A percentile compares a stretch with the other conserved stretches of the same genome.
Evolutionary conservation across 805 yeast genomes (phyloP).

Genomic region (Metschnikowia bowlesiae): DNA sequence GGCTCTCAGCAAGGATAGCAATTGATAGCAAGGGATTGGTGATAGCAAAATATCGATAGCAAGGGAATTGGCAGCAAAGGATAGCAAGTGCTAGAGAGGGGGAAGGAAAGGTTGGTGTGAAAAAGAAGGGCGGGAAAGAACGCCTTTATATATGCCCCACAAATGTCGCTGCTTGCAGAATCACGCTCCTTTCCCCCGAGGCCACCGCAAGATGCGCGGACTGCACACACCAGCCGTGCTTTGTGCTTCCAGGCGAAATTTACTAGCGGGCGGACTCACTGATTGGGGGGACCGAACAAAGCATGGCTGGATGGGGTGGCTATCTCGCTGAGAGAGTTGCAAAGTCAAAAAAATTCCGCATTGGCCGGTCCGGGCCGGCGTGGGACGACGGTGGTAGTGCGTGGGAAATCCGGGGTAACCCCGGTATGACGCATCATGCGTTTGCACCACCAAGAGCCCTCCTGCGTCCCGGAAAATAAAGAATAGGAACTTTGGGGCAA

Average conservation of each 20-base stretch:
- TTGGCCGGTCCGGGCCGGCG: too few species aligned
- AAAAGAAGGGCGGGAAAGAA: background rate
- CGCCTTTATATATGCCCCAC: slow-evolving; percentile 3
- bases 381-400: background rate
- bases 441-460: too few species aligned
- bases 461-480: background rate
- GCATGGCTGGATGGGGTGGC: too few species aligned
- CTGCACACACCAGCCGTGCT: slow-evolving; percentile 2
- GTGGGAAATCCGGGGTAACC: slow-evolving; percentile 14
- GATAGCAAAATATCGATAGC: background rate
- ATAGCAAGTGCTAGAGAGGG: background rate
- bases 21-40: background rate
- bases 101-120: background rate
- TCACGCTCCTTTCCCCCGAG: slow-evolving; percentile 17
- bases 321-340: too few species aligned
- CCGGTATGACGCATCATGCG: background rate
- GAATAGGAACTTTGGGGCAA: background rate
- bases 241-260: too few species aligned
- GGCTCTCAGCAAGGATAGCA: background rate
- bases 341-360: too few species aligned
- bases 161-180: slow-evolving; percentile 2
- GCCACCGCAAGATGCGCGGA: slow-evolving; percentile 1
- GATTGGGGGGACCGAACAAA: too few species aligned
- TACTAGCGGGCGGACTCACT: too few species aligned
- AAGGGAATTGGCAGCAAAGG: background rate